A percentile compares a stretch with the other conserved stretches of the same genome.
phyloP scores from a whole-genome alignment of 768 basidiomycete genomes.

The Kwoniella mangroviensis region DNA sequence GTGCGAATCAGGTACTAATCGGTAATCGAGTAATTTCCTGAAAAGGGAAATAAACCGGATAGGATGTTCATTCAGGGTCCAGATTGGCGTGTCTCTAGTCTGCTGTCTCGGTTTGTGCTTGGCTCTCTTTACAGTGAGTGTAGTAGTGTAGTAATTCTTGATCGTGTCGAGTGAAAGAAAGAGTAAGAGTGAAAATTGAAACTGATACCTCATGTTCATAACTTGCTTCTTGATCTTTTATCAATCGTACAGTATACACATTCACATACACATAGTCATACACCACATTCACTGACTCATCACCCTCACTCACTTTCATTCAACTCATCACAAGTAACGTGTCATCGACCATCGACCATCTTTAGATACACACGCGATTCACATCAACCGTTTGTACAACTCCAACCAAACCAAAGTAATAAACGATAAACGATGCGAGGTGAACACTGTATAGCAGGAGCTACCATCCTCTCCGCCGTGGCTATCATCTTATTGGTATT shows the following conservation, averaged over 20 bases:
- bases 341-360: too few species aligned
- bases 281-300: neutral
- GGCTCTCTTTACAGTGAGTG: neutral
- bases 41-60: too few species aligned
- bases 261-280: neutral
- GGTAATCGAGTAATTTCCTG: too few species aligned
- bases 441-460: conserved; percentile 55
- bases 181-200: neutral
- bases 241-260: neutral
- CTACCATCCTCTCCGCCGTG: conserved; percentile 50
- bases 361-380: neutral
- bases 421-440: conserved; percentile 40
- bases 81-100: neutral
- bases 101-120: neutral
- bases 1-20: too few species aligned
- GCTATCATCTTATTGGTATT: conserved; percentile 55
- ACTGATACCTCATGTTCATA: neutral
- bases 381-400: neutral
- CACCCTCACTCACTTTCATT: neutral
- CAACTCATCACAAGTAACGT: too few species aligned
- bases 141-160: neutral
- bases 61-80: too few species aligned
- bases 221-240: neutral
- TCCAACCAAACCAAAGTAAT: neutral
- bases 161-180: neutral